Conservation (phyloP, 345 rosid species). For the Salix exigua region DNA sequence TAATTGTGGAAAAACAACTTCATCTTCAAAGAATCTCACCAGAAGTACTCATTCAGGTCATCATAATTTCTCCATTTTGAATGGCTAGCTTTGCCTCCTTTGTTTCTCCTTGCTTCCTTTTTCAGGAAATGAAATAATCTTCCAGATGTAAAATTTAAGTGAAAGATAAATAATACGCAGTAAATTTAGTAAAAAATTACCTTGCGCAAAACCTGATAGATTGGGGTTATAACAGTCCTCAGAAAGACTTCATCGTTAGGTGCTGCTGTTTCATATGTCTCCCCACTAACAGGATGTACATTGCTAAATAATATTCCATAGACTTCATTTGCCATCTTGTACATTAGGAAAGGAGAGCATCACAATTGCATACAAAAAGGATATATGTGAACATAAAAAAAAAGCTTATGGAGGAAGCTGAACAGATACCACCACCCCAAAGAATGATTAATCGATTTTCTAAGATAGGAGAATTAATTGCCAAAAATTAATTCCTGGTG, state of each 20-base stretch:
- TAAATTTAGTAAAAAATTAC: conserved; percentile 34
- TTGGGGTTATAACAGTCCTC: conserved; percentile 69
- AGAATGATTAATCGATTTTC: not conserved
- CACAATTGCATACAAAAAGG: conserved; percentile 12
- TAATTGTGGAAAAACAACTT: conserved; percentile 11
- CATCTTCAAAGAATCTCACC: conserved; percentile 48
- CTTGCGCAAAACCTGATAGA: conserved; percentile 66
- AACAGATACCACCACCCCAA: not conserved
- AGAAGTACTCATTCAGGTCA: conserved; percentile 94
- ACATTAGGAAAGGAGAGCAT: conserved; percentile 19
- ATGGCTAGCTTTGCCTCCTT: conserved; percentile 85
- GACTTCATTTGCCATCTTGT: conserved; percentile 78
- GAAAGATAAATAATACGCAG: not conserved
- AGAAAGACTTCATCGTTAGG: conserved; percentile 78
- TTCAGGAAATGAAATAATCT: conserved; percentile 25
- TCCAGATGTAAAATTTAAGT: conserved; percentile 3
- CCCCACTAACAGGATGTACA: conserved; percentile 57
- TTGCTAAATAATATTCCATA: conserved; percentile 49
- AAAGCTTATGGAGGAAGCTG: not conserved
- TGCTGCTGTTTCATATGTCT: conserved; percentile 35
- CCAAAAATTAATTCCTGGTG: not conserved
- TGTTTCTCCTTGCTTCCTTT: conserved; percentile 85
- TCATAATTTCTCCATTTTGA: conserved; percentile 98
- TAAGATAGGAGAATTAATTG: not conserved
- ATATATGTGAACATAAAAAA: not conserved